These are phyloP conservation scores for Golubevia sp. DNA, from an alignment of 1,284 basidiomycete species.

Conservation along the genomic window DNA sequence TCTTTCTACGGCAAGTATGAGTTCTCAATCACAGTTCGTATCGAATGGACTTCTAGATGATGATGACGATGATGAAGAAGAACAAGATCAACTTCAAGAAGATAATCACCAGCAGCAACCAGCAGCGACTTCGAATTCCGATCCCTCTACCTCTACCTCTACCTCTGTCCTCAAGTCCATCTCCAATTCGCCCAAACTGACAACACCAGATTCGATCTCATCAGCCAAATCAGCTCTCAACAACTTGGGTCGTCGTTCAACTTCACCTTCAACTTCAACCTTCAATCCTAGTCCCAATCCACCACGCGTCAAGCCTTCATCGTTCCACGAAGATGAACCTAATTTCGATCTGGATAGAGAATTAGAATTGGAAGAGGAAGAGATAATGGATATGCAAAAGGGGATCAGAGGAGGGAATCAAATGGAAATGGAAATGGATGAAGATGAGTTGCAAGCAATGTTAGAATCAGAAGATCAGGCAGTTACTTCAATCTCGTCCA, in stretches of 20 bases:
- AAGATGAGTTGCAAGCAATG: background rate
- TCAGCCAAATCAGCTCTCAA: background rate
- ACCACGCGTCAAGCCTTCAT: too few relatives aligned
- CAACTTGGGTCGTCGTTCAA: background rate
- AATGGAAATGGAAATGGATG: background rate
- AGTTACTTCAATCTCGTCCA: background rate
- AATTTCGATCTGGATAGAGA: background rate
- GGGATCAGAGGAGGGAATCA: background rate
- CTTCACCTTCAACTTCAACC: background rate
- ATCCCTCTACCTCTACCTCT: background rate
- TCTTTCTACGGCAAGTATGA: background rate
- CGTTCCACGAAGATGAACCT: background rate
- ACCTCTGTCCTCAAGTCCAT: background rate
- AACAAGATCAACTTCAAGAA: background rate
- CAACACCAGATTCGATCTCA: too few relatives aligned
- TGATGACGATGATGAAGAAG: background rate
- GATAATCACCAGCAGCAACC: background rate
- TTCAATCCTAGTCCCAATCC: background rate
- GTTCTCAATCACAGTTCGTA: background rate
- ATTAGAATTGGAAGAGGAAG: slow-evolving; percentile 1
- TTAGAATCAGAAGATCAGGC: background rate
- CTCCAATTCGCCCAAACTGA: background rate
- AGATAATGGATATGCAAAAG: background rate
- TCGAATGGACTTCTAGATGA: background rate
- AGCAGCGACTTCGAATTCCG: background rate